Conservation (phyloP, 345 rosid genomes). For the Hibiscus trionum region DNA sequence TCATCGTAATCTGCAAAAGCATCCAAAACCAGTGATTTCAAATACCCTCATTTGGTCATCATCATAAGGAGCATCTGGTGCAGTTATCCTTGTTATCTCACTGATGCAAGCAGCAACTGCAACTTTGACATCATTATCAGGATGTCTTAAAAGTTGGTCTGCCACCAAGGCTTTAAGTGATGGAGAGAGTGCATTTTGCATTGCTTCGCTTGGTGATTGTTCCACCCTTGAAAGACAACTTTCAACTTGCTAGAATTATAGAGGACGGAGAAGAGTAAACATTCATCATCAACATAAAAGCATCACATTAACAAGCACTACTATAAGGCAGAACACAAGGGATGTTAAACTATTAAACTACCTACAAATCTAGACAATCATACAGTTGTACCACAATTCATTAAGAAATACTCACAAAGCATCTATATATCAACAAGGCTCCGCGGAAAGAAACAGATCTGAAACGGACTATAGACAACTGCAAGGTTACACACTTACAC, state of each 20-base stretch:
- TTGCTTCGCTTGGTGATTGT: not conserved
- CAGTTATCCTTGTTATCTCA: not conserved
- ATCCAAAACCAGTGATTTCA: too few species aligned
- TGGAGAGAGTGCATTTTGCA: not conserved
- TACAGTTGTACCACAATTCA: not conserved
- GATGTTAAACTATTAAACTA: not conserved
- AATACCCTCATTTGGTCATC: not conserved
- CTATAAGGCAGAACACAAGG: not conserved
- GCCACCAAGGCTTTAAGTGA: not conserved
- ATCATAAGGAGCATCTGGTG: not conserved
- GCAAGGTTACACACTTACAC: not conserved
- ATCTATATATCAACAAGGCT: not conserved
- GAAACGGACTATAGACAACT: not conserved
- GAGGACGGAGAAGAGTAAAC: not conserved
- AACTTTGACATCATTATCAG: not conserved
- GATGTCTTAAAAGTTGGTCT: not conserved
- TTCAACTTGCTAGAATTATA: not conserved
- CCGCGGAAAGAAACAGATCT: not conserved
- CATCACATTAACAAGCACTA: not conserved
- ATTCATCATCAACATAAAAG: not conserved
- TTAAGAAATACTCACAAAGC: not conserved
- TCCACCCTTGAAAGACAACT: not conserved
- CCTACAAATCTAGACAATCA: not conserved
- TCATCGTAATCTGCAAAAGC: not conserved
- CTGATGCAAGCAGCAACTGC: not conserved